phyloP scores from a whole-genome alignment of 495 filamentous ascomycete genomes.

The Staphylotrichum tortipilum region DNA sequence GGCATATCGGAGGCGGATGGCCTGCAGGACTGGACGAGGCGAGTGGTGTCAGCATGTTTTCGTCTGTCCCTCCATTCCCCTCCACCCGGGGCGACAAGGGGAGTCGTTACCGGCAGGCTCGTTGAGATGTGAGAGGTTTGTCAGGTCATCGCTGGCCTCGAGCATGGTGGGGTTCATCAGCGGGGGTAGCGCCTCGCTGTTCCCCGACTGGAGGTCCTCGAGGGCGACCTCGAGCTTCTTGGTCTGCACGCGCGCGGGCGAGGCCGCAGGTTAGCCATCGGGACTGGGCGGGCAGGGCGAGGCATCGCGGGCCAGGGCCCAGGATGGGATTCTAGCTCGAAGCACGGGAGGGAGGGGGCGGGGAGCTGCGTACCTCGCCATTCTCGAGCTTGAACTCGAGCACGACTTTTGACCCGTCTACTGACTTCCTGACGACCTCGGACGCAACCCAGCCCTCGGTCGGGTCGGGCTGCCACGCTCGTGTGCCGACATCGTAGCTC shows the following conservation, averaged over 20 bases:
- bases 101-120: slow-evolving; percentile 79
- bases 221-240: slow-evolving; percentile 74
- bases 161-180: slow-evolving; percentile 98
- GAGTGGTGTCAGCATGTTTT: slow-evolving; percentile 29
- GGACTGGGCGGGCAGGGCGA: background rate
- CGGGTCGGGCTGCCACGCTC: slow-evolving; percentile 94
- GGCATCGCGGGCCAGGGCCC: too few species aligned
- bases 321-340: too few species aligned
- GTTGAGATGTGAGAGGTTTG: slow-evolving; percentile 94
- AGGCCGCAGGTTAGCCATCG: slow-evolving; percentile 18
- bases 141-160: slow-evolving; percentile 97
- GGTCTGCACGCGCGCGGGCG: slow-evolving; percentile 52
- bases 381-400: slow-evolving; percentile 81
- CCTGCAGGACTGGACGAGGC: slow-evolving; percentile 68
- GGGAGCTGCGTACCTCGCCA: slow-evolving; percentile 64
- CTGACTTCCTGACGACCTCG: slow-evolving; percentile 79
- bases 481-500: slow-evolving; percentile 92
- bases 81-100: background rate
- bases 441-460: slow-evolving; percentile 96
- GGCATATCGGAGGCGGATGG: slow-evolving; percentile 92
- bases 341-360: too few species aligned
- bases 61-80: too few species aligned
- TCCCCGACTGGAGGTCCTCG: slow-evolving; percentile 59
- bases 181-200: slow-evolving; percentile 71
- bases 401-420: slow-evolving; percentile 76